Conservation (phyloP, 148 eudicot species). For the Fagopyrum esculentum region DNA sequence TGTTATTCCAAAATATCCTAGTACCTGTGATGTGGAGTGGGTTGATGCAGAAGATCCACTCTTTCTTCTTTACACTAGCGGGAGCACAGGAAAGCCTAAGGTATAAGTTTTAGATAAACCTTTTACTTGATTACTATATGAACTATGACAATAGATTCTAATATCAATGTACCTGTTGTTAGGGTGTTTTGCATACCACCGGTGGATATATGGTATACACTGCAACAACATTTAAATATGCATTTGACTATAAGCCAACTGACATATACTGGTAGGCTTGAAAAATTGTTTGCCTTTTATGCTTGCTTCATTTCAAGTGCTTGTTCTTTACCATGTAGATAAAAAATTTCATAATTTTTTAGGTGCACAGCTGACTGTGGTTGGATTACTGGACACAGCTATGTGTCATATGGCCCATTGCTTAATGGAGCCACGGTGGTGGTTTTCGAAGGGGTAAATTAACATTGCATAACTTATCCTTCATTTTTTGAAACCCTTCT, state of each 20-base stretch:
- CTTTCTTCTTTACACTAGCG: slow-evolving; percentile 93
- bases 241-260: slow-evolving; percentile 92
- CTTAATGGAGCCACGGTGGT: slow-evolving; percentile 89
- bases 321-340: neutral
- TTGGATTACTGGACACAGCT: slow-evolving; percentile 99
- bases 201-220: slow-evolving; percentile 99
- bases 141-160: slow-evolving; percentile 8
- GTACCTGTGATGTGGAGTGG: slow-evolving; percentile 86
- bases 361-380: slow-evolving; percentile 99
- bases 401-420: slow-evolving; percentile 95
- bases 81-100: slow-evolving; percentile 99
- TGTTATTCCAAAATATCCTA: slow-evolving; percentile 70
- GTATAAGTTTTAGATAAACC: slow-evolving; percentile 27
- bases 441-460: slow-evolving; percentile 87
- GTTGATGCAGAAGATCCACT: slow-evolving; percentile 94
- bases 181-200: slow-evolving; percentile 98
- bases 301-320: neutral
- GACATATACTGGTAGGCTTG: slow-evolving; percentile 78
- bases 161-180: slow-evolving; percentile 14
- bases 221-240: slow-evolving; percentile 94
- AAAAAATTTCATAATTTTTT: slow-evolving; percentile 1
- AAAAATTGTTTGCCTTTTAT: neutral
- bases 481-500: neutral
- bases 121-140: slow-evolving; percentile 9
- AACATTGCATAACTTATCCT: neutral